Conservation (phyloP, 2,329 filamentous ascomycete species). For the Botryosphaeria dothidea region DNA sequence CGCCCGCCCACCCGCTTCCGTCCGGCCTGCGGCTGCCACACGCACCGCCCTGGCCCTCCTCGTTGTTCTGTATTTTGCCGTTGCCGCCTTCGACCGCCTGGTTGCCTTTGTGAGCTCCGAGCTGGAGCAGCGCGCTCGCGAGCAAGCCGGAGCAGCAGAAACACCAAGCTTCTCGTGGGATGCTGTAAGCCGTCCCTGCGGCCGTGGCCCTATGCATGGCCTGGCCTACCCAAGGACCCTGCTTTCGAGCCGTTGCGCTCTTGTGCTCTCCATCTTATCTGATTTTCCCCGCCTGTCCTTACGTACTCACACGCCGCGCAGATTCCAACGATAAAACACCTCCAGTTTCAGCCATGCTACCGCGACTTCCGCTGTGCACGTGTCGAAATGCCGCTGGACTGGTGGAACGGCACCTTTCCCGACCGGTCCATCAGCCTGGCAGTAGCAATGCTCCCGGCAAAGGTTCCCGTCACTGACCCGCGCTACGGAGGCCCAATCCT, state of each 20-base stretch:
- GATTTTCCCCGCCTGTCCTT: neutral
- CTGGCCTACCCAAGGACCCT: neutral
- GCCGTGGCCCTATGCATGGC: neutral
- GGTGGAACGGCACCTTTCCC: slow-evolving; percentile 37
- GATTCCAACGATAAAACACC: slow-evolving; percentile 21
- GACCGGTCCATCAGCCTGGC: slow-evolving; percentile 33
- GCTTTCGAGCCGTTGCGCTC: neutral
- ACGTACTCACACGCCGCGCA: neutral
- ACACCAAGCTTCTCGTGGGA: slow-evolving; percentile 16
- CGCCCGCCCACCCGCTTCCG: neutral
- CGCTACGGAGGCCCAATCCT: slow-evolving; percentile 45
- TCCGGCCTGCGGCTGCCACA: neutral
- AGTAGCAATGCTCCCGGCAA: slow-evolving; percentile 33
- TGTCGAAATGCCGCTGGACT: slow-evolving; percentile 37
- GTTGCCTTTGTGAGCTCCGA: neutral
- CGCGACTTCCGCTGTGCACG: slow-evolving; percentile 36
- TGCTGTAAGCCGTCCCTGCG: slow-evolving; percentile 12
- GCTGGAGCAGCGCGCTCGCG: slow-evolving; percentile 5
- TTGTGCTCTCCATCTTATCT: neutral
- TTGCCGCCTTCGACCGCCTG: slow-evolving; percentile 1
- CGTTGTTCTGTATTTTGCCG: neutral
- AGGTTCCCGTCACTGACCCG: slow-evolving; percentile 35
- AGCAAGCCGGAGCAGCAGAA: neutral
- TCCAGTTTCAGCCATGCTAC: slow-evolving; percentile 36
- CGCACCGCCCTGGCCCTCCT: neutral